A percentile compares a stretch with the other conserved stretches of the same genome.
phyloP scores from a whole-genome alignment of 225 moss, liverwort and hornwort species.

The Pseudisothecium myosuroides region DNA sequence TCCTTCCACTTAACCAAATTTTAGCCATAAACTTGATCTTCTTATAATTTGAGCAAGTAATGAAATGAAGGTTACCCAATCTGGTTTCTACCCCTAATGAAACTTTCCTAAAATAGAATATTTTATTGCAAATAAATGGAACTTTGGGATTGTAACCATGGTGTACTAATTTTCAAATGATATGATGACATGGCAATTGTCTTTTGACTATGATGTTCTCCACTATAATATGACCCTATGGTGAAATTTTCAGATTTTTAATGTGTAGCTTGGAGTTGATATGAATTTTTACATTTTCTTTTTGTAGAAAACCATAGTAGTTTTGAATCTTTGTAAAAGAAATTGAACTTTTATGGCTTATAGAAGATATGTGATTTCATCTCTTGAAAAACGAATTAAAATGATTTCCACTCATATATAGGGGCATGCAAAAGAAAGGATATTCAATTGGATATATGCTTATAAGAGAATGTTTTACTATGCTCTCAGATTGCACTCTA shows the following conservation, averaged over 20 bases:
- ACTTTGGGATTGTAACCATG: neutral
- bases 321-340: neutral
- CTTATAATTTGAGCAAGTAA: neutral
- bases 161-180: neutral
- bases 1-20: neutral
- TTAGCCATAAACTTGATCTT: neutral
- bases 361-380: neutral
- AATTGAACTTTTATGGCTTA: neutral
- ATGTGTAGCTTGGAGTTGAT: neutral
- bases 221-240: too few relatives aligned
- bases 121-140: neutral
- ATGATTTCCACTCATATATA: neutral
- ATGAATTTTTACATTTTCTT: neutral
- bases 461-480: accelerated
- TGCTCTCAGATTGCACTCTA: neutral
- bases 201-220: neutral
- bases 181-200: neutral
- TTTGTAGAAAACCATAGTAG: accelerated
- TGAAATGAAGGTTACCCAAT: neutral
- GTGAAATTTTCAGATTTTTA: neutral
- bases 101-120: neutral
- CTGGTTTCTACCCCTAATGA: neutral
- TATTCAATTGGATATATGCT: accelerated
- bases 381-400: neutral
- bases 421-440: neutral